phyloP scores from a whole-genome alignment of 257 asterid genomes.

The Fraxinus quadrangulata region DNA sequence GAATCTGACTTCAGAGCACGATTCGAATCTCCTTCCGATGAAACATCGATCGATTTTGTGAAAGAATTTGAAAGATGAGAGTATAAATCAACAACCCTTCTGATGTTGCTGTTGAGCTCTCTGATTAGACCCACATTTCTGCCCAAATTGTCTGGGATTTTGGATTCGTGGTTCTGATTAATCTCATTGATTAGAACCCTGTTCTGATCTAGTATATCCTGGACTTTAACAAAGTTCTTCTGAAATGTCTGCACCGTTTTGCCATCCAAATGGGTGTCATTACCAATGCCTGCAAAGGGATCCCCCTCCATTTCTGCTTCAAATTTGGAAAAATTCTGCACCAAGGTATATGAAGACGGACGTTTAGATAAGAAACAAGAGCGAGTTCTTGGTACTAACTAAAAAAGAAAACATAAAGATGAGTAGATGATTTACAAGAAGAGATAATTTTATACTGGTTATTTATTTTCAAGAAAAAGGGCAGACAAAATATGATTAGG shows the following conservation, averaged over 20 bases:
- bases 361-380: not conserved
- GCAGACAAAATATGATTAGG: slow-evolving; percentile 82
- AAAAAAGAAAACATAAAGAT: slow-evolving; percentile 14
- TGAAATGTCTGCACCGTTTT: slow-evolving; percentile 75
- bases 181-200: slow-evolving; percentile 78
- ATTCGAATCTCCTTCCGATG: slow-evolving; percentile 75
- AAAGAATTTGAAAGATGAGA: slow-evolving; percentile 72
- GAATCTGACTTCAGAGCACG: slow-evolving; percentile 58
- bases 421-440: slow-evolving; percentile 13
- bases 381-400: not conserved
- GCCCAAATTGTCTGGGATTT: slow-evolving; percentile 72
- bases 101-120: slow-evolving; percentile 83
- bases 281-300: slow-evolving; percentile 55
- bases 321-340: slow-evolving; percentile 6
- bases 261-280: slow-evolving; percentile 66
- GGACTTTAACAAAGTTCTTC: slow-evolving; percentile 82
- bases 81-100: slow-evolving; percentile 83
- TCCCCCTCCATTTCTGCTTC: slow-evolving; percentile 69
- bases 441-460: slow-evolving; percentile 30
- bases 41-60: slow-evolving; percentile 58
- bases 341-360: slow-evolving; percentile 9
- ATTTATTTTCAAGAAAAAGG: slow-evolving; percentile 39
- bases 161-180: slow-evolving; percentile 89
- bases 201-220: slow-evolving; percentile 76
- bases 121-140: slow-evolving; percentile 81